phyloP scores from a whole-genome alignment of 2,329 filamentous ascomycete genomes.

The Amylocarpus encephaloides region DNA sequence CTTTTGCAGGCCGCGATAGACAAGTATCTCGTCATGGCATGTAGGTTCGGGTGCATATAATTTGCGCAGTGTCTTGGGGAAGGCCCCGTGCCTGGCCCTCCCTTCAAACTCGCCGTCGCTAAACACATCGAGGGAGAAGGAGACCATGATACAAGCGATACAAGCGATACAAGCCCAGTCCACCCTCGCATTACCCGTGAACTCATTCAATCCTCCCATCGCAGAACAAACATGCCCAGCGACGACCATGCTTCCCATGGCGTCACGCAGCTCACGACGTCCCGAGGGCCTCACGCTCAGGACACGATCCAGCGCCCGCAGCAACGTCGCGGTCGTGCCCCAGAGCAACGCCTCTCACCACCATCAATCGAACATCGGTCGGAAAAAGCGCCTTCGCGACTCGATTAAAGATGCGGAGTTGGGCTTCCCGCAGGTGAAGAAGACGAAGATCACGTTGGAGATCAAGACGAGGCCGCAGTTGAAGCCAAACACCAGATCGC shows the following conservation, averaged over 20 bases:
- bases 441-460: constrained; percentile 47
- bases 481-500: constrained; percentile 16
- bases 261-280: constrained; percentile 44
- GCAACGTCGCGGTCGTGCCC: constrained; percentile 26
- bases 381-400: constrained; percentile 45
- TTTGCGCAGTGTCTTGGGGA: background rate
- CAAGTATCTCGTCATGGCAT: too few relatives aligned
- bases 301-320: constrained; percentile 25
- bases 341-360: constrained; percentile 27
- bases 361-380: constrained; percentile 32
- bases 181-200: background rate
- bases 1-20: too few relatives aligned
- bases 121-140: constrained; percentile 4
- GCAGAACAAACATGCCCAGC: constrained; percentile 29
- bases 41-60: too few relatives aligned
- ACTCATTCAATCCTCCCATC: constrained; percentile 11
- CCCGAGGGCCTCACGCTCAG: constrained; percentile 40
- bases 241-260: constrained; percentile 37
- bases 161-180: constrained; percentile 1
- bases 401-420: constrained; percentile 40
- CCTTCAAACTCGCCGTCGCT: constrained; percentile 3
- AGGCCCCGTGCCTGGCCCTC: background rate
- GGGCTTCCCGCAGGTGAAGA: constrained; percentile 39
- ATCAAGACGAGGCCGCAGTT: constrained; percentile 36
- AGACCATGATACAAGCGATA: constrained; percentile 1